phyloP scores from a whole-genome alignment of 2,329 filamentous ascomycete genomes.

The Hypomyces perniciosus region DNA sequence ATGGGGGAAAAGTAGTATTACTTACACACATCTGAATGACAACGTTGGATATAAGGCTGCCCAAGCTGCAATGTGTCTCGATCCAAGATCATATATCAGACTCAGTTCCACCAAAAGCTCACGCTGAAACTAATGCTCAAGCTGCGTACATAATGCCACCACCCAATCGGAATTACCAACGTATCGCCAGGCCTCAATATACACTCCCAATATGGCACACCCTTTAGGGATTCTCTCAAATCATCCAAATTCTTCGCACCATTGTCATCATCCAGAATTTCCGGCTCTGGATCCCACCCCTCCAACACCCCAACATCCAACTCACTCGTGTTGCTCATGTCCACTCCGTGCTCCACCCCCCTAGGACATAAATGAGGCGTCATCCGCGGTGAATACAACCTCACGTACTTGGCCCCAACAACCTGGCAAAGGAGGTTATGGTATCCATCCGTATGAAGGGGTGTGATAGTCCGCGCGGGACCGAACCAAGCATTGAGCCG shows the following conservation, averaged over 20 bases:
- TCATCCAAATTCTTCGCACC: slow-evolving; percentile 29
- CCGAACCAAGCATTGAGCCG: slow-evolving; percentile 91
- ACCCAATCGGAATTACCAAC: slow-evolving; percentile 84
- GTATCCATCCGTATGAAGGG: slow-evolving; percentile 88
- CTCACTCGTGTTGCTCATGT: slow-evolving; percentile 86
- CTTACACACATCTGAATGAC: background rate
- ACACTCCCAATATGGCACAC: slow-evolving; percentile 65
- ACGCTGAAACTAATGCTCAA: slow-evolving; percentile 86
- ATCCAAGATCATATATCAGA: background rate
- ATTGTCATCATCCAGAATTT: slow-evolving; percentile 9
- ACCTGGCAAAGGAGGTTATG: slow-evolving; percentile 89
- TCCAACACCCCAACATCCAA: slow-evolving; percentile 70
- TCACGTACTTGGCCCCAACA: slow-evolving; percentile 85
- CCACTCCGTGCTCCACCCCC: slow-evolving; percentile 61
- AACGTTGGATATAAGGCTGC: background rate
- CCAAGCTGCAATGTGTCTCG: background rate
- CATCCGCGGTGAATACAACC: slow-evolving; percentile 69
- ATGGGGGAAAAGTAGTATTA: background rate
- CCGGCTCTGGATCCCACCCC: slow-evolving; percentile 45
- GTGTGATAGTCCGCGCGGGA: slow-evolving; percentile 79
- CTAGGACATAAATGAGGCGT: slow-evolving; percentile 55
- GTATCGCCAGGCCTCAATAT: slow-evolving; percentile 76
- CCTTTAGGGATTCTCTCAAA: slow-evolving; percentile 44
- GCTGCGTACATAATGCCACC: slow-evolving; percentile 96
- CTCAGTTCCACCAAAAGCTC: slow-evolving; percentile 87